Evolutionary conservation across 768 basidiomycete genomes (phyloP), one percentile per base, ranked within the genome.

Genomic region (Podaxis pistillaris): DNA sequence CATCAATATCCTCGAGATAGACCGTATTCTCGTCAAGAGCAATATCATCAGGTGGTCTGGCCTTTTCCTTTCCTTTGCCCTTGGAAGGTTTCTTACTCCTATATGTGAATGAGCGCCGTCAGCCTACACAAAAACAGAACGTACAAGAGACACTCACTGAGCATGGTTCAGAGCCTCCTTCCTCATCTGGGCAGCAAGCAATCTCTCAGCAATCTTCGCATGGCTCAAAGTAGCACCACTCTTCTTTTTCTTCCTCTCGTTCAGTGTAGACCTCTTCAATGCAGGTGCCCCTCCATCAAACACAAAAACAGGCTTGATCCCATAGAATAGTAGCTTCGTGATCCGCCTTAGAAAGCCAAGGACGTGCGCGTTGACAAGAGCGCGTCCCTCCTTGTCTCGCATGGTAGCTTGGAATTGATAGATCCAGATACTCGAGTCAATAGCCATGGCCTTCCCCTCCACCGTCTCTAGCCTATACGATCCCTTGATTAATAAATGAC

Each of bases 331-430:
- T 33, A 99, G 82, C 75, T 98, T 98, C 75, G 89, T 88, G 62
- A 98, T 97, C 1, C 97, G 85, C 33, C 96, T 83, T 49, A 93
- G 77, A 74, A 93, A 93, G 60, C 96, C 95, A 49, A 98, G 78
- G 15, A 99, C 88, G 75, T 98, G 97, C 1, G 96, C 96, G 70
- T 98, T 98, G 57, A 90, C 85, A 49, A 99, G 77, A 12, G 84
- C 92, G 24, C 88, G 86, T 28, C 97, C 97, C 63, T 98, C 94
- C 70, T 94, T 98, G 75, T 96, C 96, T 24, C 97, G 87, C 96
- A 98, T 98, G 8, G 97, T 98, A 22, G 96, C 96, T 77, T 98
- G 96, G 70, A 99, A 99, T 74, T 99, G 97, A 74, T 99, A 99
- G 58, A 99, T 88, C 97, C 97, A 99, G 66, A 99, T 98, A 67